A percentile compares a stretch with the other conserved stretches of the same genome.
These are phyloP conservation scores for Adenanthera pavonina DNA, from an alignment of 306 rosid species.

Conservation along the genomic window DNA sequence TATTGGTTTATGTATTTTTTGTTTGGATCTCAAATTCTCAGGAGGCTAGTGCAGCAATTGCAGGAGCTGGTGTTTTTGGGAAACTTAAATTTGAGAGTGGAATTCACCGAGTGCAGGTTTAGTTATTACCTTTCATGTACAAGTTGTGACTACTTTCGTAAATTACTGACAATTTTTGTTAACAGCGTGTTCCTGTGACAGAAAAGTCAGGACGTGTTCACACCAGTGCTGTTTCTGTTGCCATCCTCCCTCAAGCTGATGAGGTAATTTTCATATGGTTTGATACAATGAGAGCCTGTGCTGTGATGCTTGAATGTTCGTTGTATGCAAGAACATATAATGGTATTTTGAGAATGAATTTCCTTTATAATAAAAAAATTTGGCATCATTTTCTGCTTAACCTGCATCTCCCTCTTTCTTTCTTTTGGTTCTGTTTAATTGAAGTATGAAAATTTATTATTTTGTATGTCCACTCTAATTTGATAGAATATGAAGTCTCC, in stretches of 20 bases:
- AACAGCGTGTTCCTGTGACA: conserved; percentile 90
- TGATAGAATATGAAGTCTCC: background rate
- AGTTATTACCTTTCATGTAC: conserved; percentile 31
- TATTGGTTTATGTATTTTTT: conserved; percentile 19
- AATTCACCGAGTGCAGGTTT: conserved; percentile 94
- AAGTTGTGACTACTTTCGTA: conserved; percentile 18
- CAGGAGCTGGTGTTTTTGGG: conserved; percentile 78
- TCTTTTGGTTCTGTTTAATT: conserved; percentile 11
- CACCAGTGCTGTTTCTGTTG: conserved; percentile 97
- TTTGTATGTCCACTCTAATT: conserved; percentile 16
- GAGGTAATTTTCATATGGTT: conserved; percentile 52
- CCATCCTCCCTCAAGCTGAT: conserved; percentile 95
- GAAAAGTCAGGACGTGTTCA: conserved; percentile 92
- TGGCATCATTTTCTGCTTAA: background rate
- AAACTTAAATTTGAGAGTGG: conserved; percentile 97
- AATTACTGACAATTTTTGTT: conserved; percentile 35
- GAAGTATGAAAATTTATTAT: conserved; percentile 9
- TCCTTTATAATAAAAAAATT: conserved; percentile 23
- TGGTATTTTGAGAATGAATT: conserved; percentile 1
- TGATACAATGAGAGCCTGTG: background rate
- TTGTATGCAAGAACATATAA: conserved; percentile 14
- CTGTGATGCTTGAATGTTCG: conserved; percentile 33
- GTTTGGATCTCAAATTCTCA: conserved; percentile 43
- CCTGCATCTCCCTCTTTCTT: background rate
- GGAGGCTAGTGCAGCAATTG: conserved; percentile 93